Conservation (phyloP, 2,329 filamentous ascomycete genomes). For the Aspergillus novofumigatus region DNA sequence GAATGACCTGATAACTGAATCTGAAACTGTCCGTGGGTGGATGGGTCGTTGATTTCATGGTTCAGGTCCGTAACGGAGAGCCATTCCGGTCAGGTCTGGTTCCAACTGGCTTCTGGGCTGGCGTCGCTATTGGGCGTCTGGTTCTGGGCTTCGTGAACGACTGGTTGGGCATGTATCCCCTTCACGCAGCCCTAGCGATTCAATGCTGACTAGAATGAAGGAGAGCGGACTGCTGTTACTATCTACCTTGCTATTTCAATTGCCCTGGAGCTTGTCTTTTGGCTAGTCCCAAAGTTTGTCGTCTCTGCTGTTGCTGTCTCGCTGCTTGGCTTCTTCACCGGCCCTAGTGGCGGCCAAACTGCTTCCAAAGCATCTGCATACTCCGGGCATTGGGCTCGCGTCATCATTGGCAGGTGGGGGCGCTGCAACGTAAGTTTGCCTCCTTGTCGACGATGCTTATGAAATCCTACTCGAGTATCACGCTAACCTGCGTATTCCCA, state of each 20-base stretch:
- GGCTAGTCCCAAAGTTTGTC: slow-evolving; percentile 68
- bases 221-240: slow-evolving; percentile 60
- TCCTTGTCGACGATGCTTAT: neutral
- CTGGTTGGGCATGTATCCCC: slow-evolving; percentile 49
- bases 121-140: slow-evolving; percentile 66
- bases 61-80: slow-evolving; percentile 60
- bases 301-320: slow-evolving; percentile 47
- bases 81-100: slow-evolving; percentile 65
- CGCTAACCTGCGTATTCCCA: neutral
- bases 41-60: slow-evolving; percentile 77
- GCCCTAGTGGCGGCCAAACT: slow-evolving; percentile 68
- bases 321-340: slow-evolving; percentile 68
- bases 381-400: slow-evolving; percentile 68
- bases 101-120: slow-evolving; percentile 72
- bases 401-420: slow-evolving; percentile 68
- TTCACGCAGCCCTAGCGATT: slow-evolving; percentile 57
- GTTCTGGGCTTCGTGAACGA: slow-evolving; percentile 62
- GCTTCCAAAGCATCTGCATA: slow-evolving; percentile 64
- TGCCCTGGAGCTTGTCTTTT: slow-evolving; percentile 64
- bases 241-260: slow-evolving; percentile 59
- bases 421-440: slow-evolving; percentile 47
- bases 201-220: slow-evolving; percentile 43
- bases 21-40: slow-evolving; percentile 36
- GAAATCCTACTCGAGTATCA: neutral
- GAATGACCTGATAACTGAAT: neutral